A percentile compares a stretch with the other conserved stretches of the same genome.
phyloP scores from a whole-genome alignment of 176 grass and related monocot species.

The Lolium rigidum region DNA sequence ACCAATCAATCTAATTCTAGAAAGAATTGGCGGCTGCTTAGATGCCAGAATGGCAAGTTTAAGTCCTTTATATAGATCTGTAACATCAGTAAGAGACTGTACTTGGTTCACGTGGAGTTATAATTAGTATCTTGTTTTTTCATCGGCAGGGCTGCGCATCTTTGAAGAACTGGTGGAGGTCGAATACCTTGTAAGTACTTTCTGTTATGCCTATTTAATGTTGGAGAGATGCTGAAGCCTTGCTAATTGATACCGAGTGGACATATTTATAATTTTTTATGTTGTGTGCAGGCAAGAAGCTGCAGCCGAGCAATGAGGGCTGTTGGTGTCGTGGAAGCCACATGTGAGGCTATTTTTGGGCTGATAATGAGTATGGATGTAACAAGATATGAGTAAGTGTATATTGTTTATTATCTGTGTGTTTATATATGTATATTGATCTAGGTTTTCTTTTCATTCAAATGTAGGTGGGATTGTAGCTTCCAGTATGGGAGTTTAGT shows the following conservation, averaged over 20 bases:
- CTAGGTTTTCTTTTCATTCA: constrained; percentile 37
- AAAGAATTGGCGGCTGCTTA: constrained; percentile 93
- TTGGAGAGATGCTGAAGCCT: constrained; percentile 26
- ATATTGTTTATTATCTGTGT: constrained; percentile 26
- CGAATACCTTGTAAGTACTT: constrained; percentile 83
- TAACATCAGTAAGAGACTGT: neutral
- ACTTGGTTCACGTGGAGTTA: constrained; percentile 27
- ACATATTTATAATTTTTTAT: constrained; percentile 10
- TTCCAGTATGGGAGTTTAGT: constrained; percentile 96
- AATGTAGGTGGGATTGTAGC: constrained; percentile 95
- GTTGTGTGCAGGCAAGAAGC: constrained; percentile 80
- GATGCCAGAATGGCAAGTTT: constrained; percentile 92
- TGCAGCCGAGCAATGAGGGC: constrained; percentile 93
- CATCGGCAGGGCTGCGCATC: constrained; percentile 80
- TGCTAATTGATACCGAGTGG: constrained; percentile 38
- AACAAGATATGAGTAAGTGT: constrained; percentile 89
- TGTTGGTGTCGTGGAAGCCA: constrained; percentile 90
- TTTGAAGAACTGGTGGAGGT: constrained; percentile 90
- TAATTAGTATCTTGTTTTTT: constrained; percentile 19
- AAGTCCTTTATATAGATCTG: constrained; percentile 11
- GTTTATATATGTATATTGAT: constrained; percentile 31
- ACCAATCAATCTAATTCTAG: constrained; percentile 61
- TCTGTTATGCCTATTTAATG: constrained; percentile 21
- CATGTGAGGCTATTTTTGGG: constrained; percentile 94
- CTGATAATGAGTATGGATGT: constrained; percentile 98